These are phyloP conservation scores for Microdochium paspali DNA, from an alignment of 2,329 filamentous ascomycete genomes.

Conservation along the genomic window DNA sequence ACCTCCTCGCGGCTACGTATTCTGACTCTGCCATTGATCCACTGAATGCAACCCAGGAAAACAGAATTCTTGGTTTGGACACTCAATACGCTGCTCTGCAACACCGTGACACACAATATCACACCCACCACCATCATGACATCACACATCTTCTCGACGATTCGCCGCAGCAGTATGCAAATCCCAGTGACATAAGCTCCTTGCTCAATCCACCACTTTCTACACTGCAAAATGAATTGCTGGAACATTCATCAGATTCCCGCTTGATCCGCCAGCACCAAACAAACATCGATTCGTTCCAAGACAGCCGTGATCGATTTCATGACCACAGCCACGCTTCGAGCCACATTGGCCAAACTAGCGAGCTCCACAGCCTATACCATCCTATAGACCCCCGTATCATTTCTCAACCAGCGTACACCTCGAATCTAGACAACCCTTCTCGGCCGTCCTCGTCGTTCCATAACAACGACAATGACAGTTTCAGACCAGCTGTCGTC, in stretches of 20 bases:
- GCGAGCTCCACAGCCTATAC: slow-evolving; percentile 25
- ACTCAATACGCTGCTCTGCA: neutral
- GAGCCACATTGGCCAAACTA: slow-evolving; percentile 17
- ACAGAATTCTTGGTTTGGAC: neutral
- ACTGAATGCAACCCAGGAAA: neutral
- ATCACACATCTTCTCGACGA: slow-evolving; percentile 17
- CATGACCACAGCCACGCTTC: slow-evolving; percentile 9
- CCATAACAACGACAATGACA: slow-evolving; percentile 5
- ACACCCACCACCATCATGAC: slow-evolving; percentile 9
- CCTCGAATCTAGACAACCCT: slow-evolving; percentile 17
- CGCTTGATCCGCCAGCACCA: slow-evolving; percentile 18
- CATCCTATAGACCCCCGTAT: slow-evolving; percentile 53
- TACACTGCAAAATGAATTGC: slow-evolving; percentile 4
- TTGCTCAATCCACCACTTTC: slow-evolving; percentile 23
- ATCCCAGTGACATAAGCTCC: slow-evolving; percentile 38
- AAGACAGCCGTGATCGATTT: slow-evolving; percentile 11
- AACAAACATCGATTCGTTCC: slow-evolving; percentile 22
- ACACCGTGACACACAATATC: slow-evolving; percentile 6
- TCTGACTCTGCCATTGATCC: neutral
- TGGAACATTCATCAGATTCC: slow-evolving; percentile 17
- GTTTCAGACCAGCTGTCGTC: neutral
- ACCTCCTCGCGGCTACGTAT: neutral
- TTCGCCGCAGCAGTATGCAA: slow-evolving; percentile 31
- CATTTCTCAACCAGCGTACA: slow-evolving; percentile 30
- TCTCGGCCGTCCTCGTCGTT: slow-evolving; percentile 16